These are phyloP conservation scores for Dactylonectria macrodidyma DNA, from an alignment of 2,329 filamentous ascomycete species.

Conservation along the genomic window DNA sequence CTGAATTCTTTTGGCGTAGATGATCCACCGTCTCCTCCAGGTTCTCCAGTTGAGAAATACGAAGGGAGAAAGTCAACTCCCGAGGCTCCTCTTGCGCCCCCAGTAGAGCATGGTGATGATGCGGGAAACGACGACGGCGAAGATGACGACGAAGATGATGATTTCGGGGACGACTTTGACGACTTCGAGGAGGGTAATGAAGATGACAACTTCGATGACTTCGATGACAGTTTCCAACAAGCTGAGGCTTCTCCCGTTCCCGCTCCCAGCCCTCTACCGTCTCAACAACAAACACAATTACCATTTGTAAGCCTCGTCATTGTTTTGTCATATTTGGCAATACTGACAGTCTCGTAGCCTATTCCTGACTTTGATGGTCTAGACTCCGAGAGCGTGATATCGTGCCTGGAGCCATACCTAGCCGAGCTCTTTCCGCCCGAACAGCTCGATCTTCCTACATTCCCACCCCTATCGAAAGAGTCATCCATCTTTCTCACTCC, in stretches of 20 bases:
- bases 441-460: conserved; percentile 65
- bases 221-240: conserved; percentile 80
- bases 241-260: conserved; percentile 56
- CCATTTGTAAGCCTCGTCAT: conserved; percentile 60
- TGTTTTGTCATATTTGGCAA: background rate
- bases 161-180: conserved; percentile 73
- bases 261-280: conserved; percentile 50
- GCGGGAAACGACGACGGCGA: conserved; percentile 38
- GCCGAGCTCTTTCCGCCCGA: conserved; percentile 75
- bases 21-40: conserved; percentile 45
- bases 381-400: conserved; percentile 71
- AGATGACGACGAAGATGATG: conserved; percentile 47
- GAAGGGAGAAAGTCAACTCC: conserved; percentile 50
- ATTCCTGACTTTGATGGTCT: conserved; percentile 78
- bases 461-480: conserved; percentile 66
- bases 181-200: conserved; percentile 74
- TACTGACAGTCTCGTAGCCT: conserved; percentile 62
- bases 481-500: conserved; percentile 85
- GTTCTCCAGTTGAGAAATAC: conserved; percentile 47
- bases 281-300: conserved; percentile 57
- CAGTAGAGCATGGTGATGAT: conserved; percentile 42
- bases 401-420: conserved; percentile 76
- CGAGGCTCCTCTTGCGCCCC: conserved; percentile 36
- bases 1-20: conserved; percentile 46
- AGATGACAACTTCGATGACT: conserved; percentile 75